phyloP scores from a whole-genome alignment of 2,329 filamentous ascomycete genomes.

The Pseudopyricularia cyperi region DNA sequence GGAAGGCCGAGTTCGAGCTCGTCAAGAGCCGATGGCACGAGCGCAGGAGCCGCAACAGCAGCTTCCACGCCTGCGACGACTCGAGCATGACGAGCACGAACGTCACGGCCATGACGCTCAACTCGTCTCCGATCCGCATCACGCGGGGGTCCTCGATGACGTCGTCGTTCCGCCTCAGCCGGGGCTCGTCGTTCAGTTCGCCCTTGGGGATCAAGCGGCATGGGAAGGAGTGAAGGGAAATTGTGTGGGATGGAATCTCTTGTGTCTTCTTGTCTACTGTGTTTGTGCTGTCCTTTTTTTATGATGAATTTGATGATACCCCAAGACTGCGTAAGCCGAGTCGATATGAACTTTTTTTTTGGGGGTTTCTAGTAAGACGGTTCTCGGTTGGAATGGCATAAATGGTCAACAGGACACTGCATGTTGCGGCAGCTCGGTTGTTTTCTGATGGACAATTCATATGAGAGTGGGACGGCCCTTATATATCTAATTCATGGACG shows the following conservation, averaged over 20 bases:
- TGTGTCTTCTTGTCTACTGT: neutral
- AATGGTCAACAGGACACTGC: too few relatives aligned
- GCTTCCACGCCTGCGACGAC: neutral
- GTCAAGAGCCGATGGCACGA: conserved; percentile 1
- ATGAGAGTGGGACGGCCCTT: too few relatives aligned
- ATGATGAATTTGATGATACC: neutral
- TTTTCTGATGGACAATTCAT: too few relatives aligned
- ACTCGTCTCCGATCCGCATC: neutral
- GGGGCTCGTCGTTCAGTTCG: neutral
- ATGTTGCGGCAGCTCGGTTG: too few relatives aligned
- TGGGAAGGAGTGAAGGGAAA: neutral
- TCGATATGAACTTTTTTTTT: neutral
- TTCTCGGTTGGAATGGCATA: too few relatives aligned
- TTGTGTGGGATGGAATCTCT: neutral
- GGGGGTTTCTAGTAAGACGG: too few relatives aligned
- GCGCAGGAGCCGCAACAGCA: neutral
- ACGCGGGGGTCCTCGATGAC: neutral
- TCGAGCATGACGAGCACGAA: neutral
- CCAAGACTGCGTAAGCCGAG: neutral
- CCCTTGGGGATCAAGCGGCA: neutral
- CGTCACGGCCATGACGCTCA: neutral
- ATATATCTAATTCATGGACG: too few relatives aligned
- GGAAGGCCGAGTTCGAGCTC: conserved; percentile 41
- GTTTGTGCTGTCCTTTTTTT: neutral
- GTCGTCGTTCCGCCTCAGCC: neutral